A percentile compares a stretch with the other conserved stretches of the same genome.
These are phyloP conservation scores for Spathaspora arborariae DNA, from an alignment of 805 yeast genomes.

Conservation along the genomic window DNA sequence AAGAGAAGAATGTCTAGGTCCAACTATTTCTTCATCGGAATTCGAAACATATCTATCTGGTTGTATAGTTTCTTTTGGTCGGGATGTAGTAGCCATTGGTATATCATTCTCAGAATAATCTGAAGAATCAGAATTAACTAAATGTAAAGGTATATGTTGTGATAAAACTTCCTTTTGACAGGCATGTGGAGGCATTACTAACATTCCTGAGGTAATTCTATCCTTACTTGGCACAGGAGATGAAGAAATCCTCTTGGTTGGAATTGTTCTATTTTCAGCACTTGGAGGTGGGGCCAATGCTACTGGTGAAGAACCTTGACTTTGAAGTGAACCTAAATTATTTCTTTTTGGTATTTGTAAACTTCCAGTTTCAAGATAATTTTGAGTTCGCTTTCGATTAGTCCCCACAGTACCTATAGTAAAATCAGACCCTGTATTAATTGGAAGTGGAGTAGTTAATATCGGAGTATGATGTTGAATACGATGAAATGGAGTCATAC, in stretches of 20 bases:
- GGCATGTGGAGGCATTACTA: conserved; percentile 26
- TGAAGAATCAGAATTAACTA: neutral
- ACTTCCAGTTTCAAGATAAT: neutral
- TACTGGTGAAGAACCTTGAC: conserved; percentile 9
- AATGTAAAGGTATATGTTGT: neutral
- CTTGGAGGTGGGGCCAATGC: conserved; percentile 36
- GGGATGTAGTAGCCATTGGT: neutral
- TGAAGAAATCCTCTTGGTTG: conserved; percentile 19
- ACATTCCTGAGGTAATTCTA: conserved; percentile 42
- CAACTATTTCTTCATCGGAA: neutral
- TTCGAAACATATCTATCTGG: neutral
- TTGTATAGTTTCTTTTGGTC: neutral
- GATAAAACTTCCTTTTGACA: conserved; percentile 3
- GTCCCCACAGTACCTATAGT: neutral
- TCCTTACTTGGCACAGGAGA: conserved; percentile 9
- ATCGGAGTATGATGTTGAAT: neutral
- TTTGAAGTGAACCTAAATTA: neutral
- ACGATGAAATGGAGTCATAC: conserved; percentile 6
- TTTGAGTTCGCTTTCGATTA: conserved; percentile 1
- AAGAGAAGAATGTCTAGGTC: too few relatives aligned
- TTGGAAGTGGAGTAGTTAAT: neutral
- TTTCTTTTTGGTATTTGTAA: neutral
- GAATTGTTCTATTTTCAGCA: conserved; percentile 17
- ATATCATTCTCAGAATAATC: neutral
- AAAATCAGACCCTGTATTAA: neutral